These are phyloP conservation scores for Hypocreales sp. DNA, from an alignment of 2,329 filamentous ascomycete genomes.

Conservation along the genomic window DNA sequence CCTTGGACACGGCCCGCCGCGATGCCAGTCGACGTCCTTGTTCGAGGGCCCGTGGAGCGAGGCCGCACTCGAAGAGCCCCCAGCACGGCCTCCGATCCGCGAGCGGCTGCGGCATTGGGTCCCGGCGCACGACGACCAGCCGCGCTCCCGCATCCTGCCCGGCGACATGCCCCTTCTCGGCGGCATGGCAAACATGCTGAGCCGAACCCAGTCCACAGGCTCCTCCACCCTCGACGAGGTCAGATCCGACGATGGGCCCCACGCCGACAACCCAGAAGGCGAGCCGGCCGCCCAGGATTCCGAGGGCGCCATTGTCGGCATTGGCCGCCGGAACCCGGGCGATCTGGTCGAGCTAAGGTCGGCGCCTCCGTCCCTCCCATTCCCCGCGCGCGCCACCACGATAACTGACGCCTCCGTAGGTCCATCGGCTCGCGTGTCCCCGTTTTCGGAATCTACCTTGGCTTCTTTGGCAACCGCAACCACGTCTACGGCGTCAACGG, in stretches of 20 bases:
- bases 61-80: background rate
- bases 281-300: conserved; percentile 12
- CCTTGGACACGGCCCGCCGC: too few species aligned
- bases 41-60: too few species aligned
- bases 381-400: too few species aligned
- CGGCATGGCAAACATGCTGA: conserved; percentile 15
- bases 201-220: conserved; percentile 17
- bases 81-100: conserved; percentile 19
- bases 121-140: conserved; percentile 14
- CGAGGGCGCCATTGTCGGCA: conserved; percentile 10
- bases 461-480: conserved; percentile 30
- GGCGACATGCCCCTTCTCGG: conserved; percentile 11
- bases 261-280: conserved; percentile 11
- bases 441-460: conserved; percentile 36
- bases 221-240: conserved; percentile 15
- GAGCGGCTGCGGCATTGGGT: conserved; percentile 26
- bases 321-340: conserved; percentile 18
- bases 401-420: too few species aligned
- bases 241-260: conserved; percentile 6
- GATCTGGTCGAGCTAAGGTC: conserved; percentile 35
- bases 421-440: conserved; percentile 30
- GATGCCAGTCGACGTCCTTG: too few species aligned
- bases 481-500: conserved; percentile 40
- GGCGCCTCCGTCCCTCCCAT: background rate
- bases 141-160: conserved; percentile 7